These are phyloP conservation scores for Pseudogymnoascus sp. DNA, from an alignment of 2,329 filamentous ascomycete species.

Conservation along the genomic window DNA sequence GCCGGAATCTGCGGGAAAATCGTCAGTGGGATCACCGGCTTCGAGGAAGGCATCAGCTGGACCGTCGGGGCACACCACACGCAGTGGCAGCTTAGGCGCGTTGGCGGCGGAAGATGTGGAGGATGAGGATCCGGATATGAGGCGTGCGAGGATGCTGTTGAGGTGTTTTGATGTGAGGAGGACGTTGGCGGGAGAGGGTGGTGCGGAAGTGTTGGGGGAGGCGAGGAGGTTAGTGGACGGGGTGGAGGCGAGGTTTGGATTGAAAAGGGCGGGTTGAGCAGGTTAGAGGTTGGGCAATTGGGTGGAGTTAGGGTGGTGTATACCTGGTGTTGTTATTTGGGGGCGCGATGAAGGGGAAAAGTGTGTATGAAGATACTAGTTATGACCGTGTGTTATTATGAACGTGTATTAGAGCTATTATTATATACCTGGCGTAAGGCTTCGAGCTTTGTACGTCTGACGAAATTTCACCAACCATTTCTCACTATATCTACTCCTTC, in stretches of 20 bases:
- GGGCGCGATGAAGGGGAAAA: background rate
- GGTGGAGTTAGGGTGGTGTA: background rate
- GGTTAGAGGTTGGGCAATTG: background rate
- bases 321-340: background rate
- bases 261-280: too few relatives aligned
- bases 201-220: background rate
- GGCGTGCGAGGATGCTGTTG: background rate
- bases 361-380: background rate
- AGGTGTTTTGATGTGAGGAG: background rate
- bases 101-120: background rate
- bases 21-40: background rate
- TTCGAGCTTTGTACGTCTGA: background rate
- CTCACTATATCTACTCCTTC: background rate
- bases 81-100: background rate
- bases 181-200: background rate
- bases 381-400: background rate
- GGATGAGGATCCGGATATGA: background rate
- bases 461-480: background rate
- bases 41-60: background rate
- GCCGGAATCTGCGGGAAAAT: background rate
- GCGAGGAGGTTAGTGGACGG: background rate
- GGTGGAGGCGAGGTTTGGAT: background rate
- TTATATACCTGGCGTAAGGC: background rate
- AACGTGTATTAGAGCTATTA: background rate
- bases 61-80: background rate